Conservation (phyloP, 768 basidiomycete species). For the Lepiota venenata region DNA sequence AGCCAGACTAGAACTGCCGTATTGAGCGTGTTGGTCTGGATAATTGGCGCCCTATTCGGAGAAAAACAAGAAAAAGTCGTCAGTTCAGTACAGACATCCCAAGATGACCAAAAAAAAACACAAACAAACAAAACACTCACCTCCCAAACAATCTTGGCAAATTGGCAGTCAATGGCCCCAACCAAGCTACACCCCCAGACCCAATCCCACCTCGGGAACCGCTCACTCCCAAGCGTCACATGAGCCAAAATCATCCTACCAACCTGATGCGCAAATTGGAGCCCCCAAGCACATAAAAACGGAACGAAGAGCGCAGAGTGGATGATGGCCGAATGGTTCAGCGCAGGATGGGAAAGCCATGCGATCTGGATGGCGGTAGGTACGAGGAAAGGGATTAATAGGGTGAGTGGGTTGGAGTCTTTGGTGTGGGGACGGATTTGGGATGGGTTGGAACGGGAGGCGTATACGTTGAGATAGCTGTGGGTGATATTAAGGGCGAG, state of each 20-base stretch:
- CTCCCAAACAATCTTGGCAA: constrained; percentile 60
- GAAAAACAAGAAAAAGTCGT: constrained; percentile 8
- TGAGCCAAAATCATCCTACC: constrained; percentile 93
- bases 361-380: constrained; percentile 68
- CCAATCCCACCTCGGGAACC: constrained; percentile 86
- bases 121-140: constrained; percentile 38
- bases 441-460: constrained; percentile 30
- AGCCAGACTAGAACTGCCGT: constrained; percentile 71
- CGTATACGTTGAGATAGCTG: constrained; percentile 80
- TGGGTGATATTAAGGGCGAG: constrained; percentile 78
- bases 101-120: neutral
- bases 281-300: constrained; percentile 91
- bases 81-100: neutral
- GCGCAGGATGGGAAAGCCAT: constrained; percentile 76
- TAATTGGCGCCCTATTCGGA: constrained; percentile 52
- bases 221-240: constrained; percentile 60
- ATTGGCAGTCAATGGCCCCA: constrained; percentile 83
- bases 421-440: constrained; percentile 2
- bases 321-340: constrained; percentile 63
- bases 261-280: constrained; percentile 87
- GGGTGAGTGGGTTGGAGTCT: constrained; percentile 45
- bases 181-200: constrained; percentile 82
- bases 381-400: constrained; percentile 76
- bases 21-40: constrained; percentile 63
- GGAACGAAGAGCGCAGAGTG: constrained; percentile 78